Evolutionary conservation across 345 rosid species (phyloP).

Genomic region (Aegle marmelos): DNA sequence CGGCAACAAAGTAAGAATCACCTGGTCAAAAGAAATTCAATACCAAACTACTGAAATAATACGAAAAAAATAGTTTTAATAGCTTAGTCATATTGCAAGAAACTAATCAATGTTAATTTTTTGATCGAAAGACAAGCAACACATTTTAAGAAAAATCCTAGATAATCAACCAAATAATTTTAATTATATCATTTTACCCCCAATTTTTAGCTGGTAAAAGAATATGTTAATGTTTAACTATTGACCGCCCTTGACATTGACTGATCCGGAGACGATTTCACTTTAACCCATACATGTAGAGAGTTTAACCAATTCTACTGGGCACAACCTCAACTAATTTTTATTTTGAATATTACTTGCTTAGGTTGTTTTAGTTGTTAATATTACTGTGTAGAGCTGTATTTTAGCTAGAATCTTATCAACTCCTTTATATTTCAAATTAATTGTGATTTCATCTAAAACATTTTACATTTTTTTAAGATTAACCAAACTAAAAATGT

Average conservation of each 20-base stretch:
- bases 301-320: too few species aligned
- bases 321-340: neutral
- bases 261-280: too few species aligned
- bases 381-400: neutral
- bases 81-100: neutral
- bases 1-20: constrained; percentile 84
- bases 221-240: too few species aligned
- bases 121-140: neutral
- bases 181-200: too few species aligned
- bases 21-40: constrained; percentile 38
- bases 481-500: too few species aligned
- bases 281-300: too few species aligned
- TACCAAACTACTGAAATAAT: neutral
- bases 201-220: too few species aligned
- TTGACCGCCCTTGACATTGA: too few species aligned
- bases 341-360: neutral
- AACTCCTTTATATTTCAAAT: neutral
- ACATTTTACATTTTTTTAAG: neutral
- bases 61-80: neutral
- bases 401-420: neutral
- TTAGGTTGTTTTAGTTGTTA: neutral
- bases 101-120: neutral
- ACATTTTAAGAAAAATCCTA: neutral
- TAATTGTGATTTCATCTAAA: neutral
- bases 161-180: neutral